Percentiles rank a stretch among this genome's conserved stretches.
Conservation (phyloP, 2,329 filamentous ascomycete genomes). For the Penicillium psychrosexuale region DNA sequence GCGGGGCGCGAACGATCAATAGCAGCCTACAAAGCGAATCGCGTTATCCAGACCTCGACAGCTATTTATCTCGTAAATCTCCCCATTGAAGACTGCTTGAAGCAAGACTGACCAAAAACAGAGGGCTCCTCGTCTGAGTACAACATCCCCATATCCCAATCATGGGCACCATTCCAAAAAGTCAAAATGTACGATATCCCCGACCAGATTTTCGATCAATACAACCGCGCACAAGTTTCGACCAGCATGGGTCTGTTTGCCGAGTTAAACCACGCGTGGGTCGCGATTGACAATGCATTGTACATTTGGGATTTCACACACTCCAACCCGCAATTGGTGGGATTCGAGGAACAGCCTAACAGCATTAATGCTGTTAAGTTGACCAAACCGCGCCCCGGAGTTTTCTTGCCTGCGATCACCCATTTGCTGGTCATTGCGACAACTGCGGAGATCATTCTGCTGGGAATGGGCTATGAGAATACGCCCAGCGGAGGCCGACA, state of each 20-base stretch:
- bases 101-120: slow-evolving; percentile 36
- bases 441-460: slow-evolving; percentile 74
- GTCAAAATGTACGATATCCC: slow-evolving; percentile 85
- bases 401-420: slow-evolving; percentile 82
- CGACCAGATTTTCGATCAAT: slow-evolving; percentile 86
- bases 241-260: slow-evolving; percentile 96
- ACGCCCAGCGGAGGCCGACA: slow-evolving; percentile 65
- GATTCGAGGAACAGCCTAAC: slow-evolving; percentile 83
- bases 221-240: slow-evolving; percentile 79
- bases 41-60: slow-evolving; percentile 83
- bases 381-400: slow-evolving; percentile 76
- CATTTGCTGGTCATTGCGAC: slow-evolving; percentile 89
- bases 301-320: slow-evolving; percentile 98
- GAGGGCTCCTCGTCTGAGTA: slow-evolving; percentile 91
- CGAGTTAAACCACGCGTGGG: slow-evolving; percentile 91
- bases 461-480: slow-evolving; percentile 72
- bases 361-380: slow-evolving; percentile 90
- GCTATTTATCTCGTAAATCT: slow-evolving; percentile 78
- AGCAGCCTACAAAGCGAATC: slow-evolving; percentile 71
- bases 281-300: slow-evolving; percentile 89
- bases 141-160: slow-evolving; percentile 64
- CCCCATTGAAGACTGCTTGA: background rate
- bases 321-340: slow-evolving; percentile 84
- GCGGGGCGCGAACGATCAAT: slow-evolving; percentile 81
- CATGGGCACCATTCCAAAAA: slow-evolving; percentile 89